Evolutionary conservation across 768 basidiomycete genomes (phyloP).

Genomic region (Russula earlei): DNA sequence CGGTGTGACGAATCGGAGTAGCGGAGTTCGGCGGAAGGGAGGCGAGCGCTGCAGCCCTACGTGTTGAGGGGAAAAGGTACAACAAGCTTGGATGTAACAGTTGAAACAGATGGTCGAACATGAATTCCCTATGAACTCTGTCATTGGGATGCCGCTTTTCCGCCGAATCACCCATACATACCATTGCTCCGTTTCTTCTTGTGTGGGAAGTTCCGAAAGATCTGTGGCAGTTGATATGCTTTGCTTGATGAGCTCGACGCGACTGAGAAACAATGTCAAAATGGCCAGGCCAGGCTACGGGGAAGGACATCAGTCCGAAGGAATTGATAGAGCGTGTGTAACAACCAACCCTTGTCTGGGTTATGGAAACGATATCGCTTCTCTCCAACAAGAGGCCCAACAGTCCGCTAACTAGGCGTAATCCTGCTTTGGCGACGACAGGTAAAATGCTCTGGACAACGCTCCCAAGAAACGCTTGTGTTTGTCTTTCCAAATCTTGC

Average conservation of each 20-base stretch:
- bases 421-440: constrained; percentile 65
- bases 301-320: constrained; percentile 4
- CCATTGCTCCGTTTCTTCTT: constrained; percentile 77
- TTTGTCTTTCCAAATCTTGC: constrained; percentile 75
- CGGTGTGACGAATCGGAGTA: constrained; percentile 35
- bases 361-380: constrained; percentile 61
- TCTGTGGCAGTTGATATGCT: constrained; percentile 45
- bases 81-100: constrained; percentile 68
- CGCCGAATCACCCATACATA: constrained; percentile 36
- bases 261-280: constrained; percentile 82
- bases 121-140: constrained; percentile 52
- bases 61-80: constrained; percentile 83
- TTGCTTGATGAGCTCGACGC: constrained; percentile 89
- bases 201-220: constrained; percentile 44
- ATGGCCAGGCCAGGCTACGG: constrained; percentile 82
- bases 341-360: constrained; percentile 66
- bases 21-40: constrained; percentile 28
- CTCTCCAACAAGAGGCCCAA: constrained; percentile 75
- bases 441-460: constrained; percentile 82
- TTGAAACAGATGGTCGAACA: constrained; percentile 83
- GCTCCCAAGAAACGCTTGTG: constrained; percentile 77
- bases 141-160: constrained; percentile 4
- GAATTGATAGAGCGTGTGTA: background rate
- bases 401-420: constrained; percentile 80
- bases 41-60: constrained; percentile 38